Percentiles rank a stretch among this genome's conserved stretches.
Evolutionary conservation across 192 early-diverging fungal genomes (phyloP).

Genomic region (Ambispora gerdemannii): DNA sequence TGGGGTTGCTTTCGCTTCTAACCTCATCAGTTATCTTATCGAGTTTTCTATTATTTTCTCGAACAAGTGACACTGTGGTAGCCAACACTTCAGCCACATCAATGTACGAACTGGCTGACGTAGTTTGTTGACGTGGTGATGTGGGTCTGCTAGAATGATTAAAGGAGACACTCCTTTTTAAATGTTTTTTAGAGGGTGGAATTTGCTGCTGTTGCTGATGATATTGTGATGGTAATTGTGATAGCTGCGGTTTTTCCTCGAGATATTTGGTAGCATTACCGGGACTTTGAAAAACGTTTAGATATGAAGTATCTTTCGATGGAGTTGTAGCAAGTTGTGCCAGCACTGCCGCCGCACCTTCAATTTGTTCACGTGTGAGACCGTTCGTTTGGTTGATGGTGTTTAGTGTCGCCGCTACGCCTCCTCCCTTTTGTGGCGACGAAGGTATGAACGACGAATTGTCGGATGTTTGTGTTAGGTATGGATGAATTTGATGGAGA

Average conservation of each 20-base stretch:
- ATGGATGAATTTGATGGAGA: no score
- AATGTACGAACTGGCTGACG: background rate
- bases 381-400: constrained; percentile 5
- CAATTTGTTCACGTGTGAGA: constrained; percentile 4
- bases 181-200: constrained; percentile 27
- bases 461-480: background rate
- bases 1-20: background rate
- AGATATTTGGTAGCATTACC: background rate
- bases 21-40: constrained; percentile 18
- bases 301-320: background rate
- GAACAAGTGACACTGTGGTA: constrained; percentile 17
- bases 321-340: background rate
- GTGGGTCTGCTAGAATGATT: constrained; percentile 15
- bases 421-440: background rate
- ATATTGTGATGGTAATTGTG: no score
- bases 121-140: constrained; percentile 22
- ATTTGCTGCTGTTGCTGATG: no score
- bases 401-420: background rate
- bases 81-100: constrained; percentile 30
- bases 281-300: background rate
- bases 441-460: background rate
- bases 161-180: constrained; percentile 26
- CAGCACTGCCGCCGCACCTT: constrained; percentile 30
- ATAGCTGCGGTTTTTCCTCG: constrained; percentile 19
- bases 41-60: constrained; percentile 28